These are phyloP conservation scores for Neodidymelliopsis sp. DNA, from an alignment of 2,329 filamentous ascomycete genomes.

Conservation along the genomic window DNA sequence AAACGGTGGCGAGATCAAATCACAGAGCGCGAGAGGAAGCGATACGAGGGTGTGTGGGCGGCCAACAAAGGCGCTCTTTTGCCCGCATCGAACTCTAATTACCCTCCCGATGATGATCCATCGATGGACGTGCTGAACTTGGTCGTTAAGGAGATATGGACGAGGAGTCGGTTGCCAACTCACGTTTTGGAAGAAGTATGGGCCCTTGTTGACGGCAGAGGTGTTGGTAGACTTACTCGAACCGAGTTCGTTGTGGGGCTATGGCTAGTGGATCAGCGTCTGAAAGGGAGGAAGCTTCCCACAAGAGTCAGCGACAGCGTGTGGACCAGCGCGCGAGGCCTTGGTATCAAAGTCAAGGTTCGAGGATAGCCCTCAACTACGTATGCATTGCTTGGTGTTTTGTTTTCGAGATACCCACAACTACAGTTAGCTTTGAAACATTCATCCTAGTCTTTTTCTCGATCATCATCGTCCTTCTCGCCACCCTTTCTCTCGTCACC, in stretches of 20 bases:
- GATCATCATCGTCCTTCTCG: too few relatives aligned
- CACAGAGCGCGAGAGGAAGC: slow-evolving; percentile 74
- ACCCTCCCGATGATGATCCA: slow-evolving; percentile 27
- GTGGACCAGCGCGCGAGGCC: slow-evolving; percentile 70
- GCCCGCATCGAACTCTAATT: slow-evolving; percentile 16
- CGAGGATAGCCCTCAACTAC: slow-evolving; percentile 10
- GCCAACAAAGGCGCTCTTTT: slow-evolving; percentile 71
- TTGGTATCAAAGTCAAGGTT: slow-evolving; percentile 52
- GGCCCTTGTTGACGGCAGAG: slow-evolving; percentile 71
- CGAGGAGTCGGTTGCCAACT: slow-evolving; percentile 69
- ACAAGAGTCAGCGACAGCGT: slow-evolving; percentile 74
- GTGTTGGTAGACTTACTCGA: slow-evolving; percentile 65
- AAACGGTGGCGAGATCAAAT: slow-evolving; percentile 80
- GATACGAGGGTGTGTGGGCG: slow-evolving; percentile 86
- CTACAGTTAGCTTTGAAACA: too few relatives aligned
- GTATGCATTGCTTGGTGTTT: slow-evolving; percentile 26
- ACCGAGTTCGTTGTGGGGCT: slow-evolving; percentile 83
- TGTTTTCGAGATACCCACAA: slow-evolving; percentile 42
- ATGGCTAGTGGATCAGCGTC: slow-evolving; percentile 81
- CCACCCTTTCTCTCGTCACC: not conserved
- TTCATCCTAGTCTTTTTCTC: too few relatives aligned
- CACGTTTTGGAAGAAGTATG: slow-evolving; percentile 79
- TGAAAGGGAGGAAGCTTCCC: slow-evolving; percentile 82
- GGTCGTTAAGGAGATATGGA: slow-evolving; percentile 79
- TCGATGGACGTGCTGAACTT: slow-evolving; percentile 69